Evolutionary conservation across 1,284 basidiomycete genomes (phyloP), one percentile per base, ranked within the genome.

Genomic region (Ganoderma lucidum): DNA sequence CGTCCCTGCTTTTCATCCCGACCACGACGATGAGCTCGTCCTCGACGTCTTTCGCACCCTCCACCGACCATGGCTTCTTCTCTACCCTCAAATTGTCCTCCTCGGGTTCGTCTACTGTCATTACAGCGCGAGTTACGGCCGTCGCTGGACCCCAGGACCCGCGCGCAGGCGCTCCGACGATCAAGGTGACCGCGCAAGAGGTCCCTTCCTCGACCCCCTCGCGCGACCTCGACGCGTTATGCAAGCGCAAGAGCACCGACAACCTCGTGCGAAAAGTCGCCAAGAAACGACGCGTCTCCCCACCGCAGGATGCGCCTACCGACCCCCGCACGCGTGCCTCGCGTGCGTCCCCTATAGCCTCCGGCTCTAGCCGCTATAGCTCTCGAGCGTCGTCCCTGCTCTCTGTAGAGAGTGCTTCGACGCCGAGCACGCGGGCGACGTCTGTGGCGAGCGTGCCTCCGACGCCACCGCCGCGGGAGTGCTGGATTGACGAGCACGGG

Each of bases 401-500:
- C 42, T 67, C 69, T 42, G 65, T 70, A 17, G 63, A 59, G 14
- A 59, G 69, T 1, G 63, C 39, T 12, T 67, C 67, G 2, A 41
- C 68, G 6, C 70, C 66, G 6, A 68, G 69, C 64, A 69, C 71
- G 44, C 58, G 65, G 37, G 64, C 62, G 32, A 64, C 63, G 77
- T 80, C 74, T 23, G 70, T 75, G 70, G 44, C 80, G 83, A 59
- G 30, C 78, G 78, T 59, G 77, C 80, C 83, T 10, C 77, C 76
- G 1, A 79, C 81, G 0, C 76, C 73, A 23, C 71, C 74, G 39
- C 76, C 80, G 39, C 76, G 84, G 45, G 76, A 80, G 37, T 93
- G 89, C 83, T 84, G 84, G 76, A 84, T 84, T 17, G 77, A 81
- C 30, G 85, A 88, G 64, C 82, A 87, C 67, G 90, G 88, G 0